A percentile compares a stretch with the other conserved stretches of the same genome.
phyloP scores from a whole-genome alignment of 306 rosid species.

The Cucumis hystrix region DNA sequence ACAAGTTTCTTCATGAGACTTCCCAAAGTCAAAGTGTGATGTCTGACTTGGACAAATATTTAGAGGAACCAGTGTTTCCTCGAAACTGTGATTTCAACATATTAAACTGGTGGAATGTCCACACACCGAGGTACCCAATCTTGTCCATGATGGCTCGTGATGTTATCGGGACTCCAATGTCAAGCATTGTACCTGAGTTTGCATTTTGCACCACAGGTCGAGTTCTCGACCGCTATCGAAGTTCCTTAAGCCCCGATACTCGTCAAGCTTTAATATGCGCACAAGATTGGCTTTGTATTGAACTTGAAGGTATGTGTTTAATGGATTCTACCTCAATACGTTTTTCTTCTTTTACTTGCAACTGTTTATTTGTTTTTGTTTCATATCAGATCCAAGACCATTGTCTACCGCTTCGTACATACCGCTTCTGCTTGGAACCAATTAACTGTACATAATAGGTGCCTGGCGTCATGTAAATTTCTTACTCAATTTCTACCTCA shows the following conservation, averaged over 20 bases:
- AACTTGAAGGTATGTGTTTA: constrained; percentile 38
- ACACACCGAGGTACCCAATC: constrained; percentile 93
- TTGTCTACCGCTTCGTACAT: constrained; percentile 32
- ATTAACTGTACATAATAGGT: constrained; percentile 14
- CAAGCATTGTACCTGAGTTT: constrained; percentile 58
- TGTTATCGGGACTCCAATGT: constrained; percentile 92
- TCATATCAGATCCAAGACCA: constrained; percentile 46
- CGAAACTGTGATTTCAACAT: constrained; percentile 72
- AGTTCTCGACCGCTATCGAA: constrained; percentile 55
- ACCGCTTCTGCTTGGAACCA: constrained; percentile 40
- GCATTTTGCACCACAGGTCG: constrained; percentile 53
- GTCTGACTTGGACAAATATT: constrained; percentile 84
- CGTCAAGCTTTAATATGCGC: constrained; percentile 80
- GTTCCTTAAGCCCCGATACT: constrained; percentile 2
- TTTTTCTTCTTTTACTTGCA: constrained; percentile 8
- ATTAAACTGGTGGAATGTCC: constrained; percentile 95
- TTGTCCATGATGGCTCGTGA: constrained; percentile 97
- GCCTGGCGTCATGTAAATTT: background rate
- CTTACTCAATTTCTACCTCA: background rate
- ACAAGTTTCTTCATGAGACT: constrained; percentile 81
- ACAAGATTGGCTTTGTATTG: constrained; percentile 78
- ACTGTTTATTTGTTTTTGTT: background rate
- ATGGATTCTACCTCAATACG: background rate
- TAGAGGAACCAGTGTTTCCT: constrained; percentile 91
- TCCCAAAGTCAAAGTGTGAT: constrained; percentile 48